These are phyloP conservation scores for Debaryomyces coudertii DNA, from an alignment of 1,139 yeast species.

Conservation along the genomic window DNA sequence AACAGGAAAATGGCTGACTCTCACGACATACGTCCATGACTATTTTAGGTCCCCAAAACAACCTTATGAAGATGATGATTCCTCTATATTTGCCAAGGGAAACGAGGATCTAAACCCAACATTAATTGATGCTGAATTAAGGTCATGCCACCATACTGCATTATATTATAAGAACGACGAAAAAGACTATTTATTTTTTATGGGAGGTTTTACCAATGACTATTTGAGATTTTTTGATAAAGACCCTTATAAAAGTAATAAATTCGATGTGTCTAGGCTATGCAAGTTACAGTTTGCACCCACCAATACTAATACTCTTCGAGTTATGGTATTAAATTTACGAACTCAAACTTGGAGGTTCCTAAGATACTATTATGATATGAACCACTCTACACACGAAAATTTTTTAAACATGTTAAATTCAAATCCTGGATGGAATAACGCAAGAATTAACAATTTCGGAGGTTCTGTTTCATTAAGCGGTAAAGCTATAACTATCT, in stretches of 20 bases:
- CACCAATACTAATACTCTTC: slow-evolving; percentile 32
- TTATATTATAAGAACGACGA: slow-evolving; percentile 40
- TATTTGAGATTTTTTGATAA: slow-evolving; percentile 37
- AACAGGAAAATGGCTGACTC: slow-evolving; percentile 38
- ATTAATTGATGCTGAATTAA: slow-evolving; percentile 44
- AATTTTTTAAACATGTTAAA: slow-evolving; percentile 27
- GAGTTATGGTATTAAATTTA: slow-evolving; percentile 43
- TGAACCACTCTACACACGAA: slow-evolving; percentile 27
- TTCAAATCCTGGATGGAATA: slow-evolving; percentile 27
- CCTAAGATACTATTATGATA: slow-evolving; percentile 38
- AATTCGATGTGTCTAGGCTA: slow-evolving; percentile 42
- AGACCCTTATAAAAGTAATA: slow-evolving; percentile 33
- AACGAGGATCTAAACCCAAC: slow-evolving; percentile 31
- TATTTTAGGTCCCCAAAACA: slow-evolving; percentile 32
- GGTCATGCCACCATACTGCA: slow-evolving; percentile 49
- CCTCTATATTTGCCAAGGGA: slow-evolving; percentile 24
- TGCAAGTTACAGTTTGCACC: slow-evolving; percentile 34
- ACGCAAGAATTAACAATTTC: slow-evolving; percentile 34
- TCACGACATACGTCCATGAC: slow-evolving; percentile 41
- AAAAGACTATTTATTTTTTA: slow-evolving; percentile 40
- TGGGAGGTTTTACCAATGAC: slow-evolving; percentile 47
- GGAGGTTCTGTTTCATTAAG: slow-evolving; percentile 40
- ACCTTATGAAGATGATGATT: slow-evolving; percentile 37
- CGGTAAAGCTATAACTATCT: slow-evolving; percentile 41
- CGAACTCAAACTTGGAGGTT: slow-evolving; percentile 50